Conservation (phyloP, 106 monocot genomes). For the Dendrobium chrysotoxum region DNA sequence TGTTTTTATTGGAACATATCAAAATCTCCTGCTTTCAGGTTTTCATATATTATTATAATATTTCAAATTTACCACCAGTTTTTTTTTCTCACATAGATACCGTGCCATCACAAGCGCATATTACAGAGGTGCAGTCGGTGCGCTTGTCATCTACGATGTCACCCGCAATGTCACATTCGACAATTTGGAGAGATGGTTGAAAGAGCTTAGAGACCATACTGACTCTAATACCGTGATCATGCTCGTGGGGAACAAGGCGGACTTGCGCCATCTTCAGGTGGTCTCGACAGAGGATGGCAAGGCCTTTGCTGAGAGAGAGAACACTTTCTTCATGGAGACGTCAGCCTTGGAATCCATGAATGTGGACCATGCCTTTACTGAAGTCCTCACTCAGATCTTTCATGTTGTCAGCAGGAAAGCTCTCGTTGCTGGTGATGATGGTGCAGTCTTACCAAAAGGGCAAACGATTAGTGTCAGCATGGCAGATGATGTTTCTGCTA, state of each 20-base stretch:
- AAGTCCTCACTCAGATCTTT: conserved; percentile 14
- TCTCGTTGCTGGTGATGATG: conserved; percentile 5
- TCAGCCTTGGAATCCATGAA: conserved; percentile 21
- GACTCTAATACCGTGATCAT: conserved; percentile 22
- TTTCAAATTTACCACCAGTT: too few species aligned
- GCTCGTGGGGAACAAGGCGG: conserved; percentile 22
- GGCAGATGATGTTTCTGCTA: conserved; percentile 17
- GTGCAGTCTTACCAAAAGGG: conserved; percentile 9
- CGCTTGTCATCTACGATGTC: conserved; percentile 15
- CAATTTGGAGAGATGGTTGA: conserved; percentile 14
- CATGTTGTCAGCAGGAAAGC: conserved; percentile 15
- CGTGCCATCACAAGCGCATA: conserved; percentile 23
- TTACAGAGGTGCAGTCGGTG: conserved; percentile 18
- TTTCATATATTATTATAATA: too few species aligned
- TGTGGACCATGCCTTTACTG: conserved; percentile 17
- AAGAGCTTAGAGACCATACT: conserved; percentile 17
- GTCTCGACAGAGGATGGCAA: conserved; percentile 9
- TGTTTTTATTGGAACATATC: too few species aligned
- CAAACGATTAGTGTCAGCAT: conserved; percentile 13
- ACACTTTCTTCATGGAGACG: conserved; percentile 20
- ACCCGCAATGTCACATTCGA: conserved; percentile 18
- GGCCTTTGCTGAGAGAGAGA: conserved; percentile 15
- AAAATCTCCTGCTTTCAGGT: too few species aligned
- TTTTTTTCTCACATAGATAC: background rate
- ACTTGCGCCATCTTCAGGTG: conserved; percentile 14